Base-by-base conservation (phyloP, 768 basidiomycete species). In the Melanogaster broomeanus region DNA sequence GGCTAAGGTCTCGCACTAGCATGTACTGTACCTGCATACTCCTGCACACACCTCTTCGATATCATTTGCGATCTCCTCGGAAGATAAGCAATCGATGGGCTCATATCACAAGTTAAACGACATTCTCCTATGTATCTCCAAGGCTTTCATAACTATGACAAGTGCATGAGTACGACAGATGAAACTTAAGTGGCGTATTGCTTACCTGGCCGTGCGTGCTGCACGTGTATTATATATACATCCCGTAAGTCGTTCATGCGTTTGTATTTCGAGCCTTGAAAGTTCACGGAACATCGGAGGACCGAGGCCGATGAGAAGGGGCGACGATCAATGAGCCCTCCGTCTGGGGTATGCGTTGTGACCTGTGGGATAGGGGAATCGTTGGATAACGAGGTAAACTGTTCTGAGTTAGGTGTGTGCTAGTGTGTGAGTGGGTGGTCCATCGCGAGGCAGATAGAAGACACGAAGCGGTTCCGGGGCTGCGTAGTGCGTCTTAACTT, bases 41-140 rank as follows among this genome's bases (percentile, higher is more conserved):
- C 25, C 24, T 35, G 44, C 51, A 51, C 58, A 19, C 9, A 41
- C 48, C 44, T 49, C 33, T 18, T 18, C 3, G 24, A 31, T 38
- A 34, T 37, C 16, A 19, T 15, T 27, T 21, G 43, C 54, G 48
- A 64, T 61, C 64, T 61, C 64, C 63, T 64, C 63, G 63, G 63
- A 53, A 30, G 25, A 42, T 55, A 51, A 45, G 43, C 40, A 25
- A 24, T 34, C 34, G 18, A 31, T 33, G 22, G 3, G 25, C 18
- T 16, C 27, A n/a, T 27, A 27, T 27, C 28, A 9, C 19, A 8
- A 3, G 13, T 25, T 18, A 38, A 16, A 44, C 30, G 19, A 3
- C 19, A 28, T 33, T 40, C 39, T 19, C 10, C 24, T 28, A 28
- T 34, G 11, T 13, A 44, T 34, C 27, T 30, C 13, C 40, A 21